phyloP scores from a whole-genome alignment of 148 eudicot species.

The Arctostaphylos glauca region DNA sequence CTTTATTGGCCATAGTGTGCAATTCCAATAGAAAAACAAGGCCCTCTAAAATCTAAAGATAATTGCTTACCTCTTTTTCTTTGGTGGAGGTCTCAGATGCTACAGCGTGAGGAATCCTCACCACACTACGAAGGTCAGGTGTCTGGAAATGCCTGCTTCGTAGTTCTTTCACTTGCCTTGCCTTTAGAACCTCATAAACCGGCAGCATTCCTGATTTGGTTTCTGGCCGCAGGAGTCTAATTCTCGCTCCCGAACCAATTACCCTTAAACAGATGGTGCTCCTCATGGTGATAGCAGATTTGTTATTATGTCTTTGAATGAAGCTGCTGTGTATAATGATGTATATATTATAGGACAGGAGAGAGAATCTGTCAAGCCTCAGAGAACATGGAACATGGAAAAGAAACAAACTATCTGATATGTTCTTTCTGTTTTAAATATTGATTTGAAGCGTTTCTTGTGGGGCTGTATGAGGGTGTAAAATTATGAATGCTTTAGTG shows the following conservation, averaged over 20 bases:
- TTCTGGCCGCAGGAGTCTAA: neutral
- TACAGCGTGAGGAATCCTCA: conserved; percentile 12
- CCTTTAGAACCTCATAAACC: neutral
- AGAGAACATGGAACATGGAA: neutral
- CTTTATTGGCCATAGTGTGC: neutral
- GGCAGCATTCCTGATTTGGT: neutral
- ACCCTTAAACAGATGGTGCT: conserved; percentile 4
- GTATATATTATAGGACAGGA: neutral
- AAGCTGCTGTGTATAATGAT: neutral
- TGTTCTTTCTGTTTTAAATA: neutral
- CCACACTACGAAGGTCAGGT: neutral
- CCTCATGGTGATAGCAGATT: conserved; percentile 5
- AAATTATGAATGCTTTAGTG: neutral
- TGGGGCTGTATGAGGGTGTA: conserved; percentile 6
- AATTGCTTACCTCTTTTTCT: conserved; percentile 17
- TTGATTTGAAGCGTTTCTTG: conserved; percentile 8
- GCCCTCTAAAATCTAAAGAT: neutral
- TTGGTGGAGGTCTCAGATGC: conserved; percentile 20
- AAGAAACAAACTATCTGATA: neutral
- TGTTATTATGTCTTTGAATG: neutral
- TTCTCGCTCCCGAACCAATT: conserved; percentile 3
- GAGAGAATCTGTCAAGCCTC: neutral
- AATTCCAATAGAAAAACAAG: neutral
- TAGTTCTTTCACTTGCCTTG: conserved; percentile 2
- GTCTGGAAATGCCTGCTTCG: neutral